Evolutionary conservation across 352 stramenopile genomes (phyloP).

Genomic region (Pythium scleroteichum): DNA sequence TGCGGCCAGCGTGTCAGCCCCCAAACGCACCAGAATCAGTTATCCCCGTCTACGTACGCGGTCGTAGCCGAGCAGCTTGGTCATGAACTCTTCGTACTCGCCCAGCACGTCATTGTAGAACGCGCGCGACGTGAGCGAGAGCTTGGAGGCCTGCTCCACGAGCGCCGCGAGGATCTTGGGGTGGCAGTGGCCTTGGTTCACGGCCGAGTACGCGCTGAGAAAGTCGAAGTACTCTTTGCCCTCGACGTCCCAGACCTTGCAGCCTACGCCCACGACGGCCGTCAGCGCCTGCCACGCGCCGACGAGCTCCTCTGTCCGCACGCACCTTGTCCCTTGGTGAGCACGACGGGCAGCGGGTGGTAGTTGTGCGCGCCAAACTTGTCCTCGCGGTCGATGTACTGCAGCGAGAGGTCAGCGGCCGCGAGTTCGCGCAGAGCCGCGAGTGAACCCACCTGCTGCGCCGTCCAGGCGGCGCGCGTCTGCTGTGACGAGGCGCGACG

Average conservation of each 20-base stretch:
- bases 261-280: conserved; percentile 45
- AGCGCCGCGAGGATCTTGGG: conserved; percentile 96
- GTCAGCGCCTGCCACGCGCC: too few relatives aligned
- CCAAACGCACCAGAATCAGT: background rate
- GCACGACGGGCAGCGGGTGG: conserved; percentile 96
- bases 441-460: conserved; percentile 30
- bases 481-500: conserved; percentile 18
- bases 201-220: conserved; percentile 91
- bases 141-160: conserved; percentile 91
- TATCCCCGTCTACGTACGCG: conserved; percentile 43
- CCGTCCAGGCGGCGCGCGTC: conserved; percentile 26
- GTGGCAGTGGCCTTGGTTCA: conserved; percentile 95
- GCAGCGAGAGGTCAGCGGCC: too few relatives aligned
- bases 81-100: conserved; percentile 98
- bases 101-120: conserved; percentile 99
- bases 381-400: conserved; percentile 89
- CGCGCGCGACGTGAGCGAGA: conserved; percentile 97
- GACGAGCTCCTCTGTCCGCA: too few relatives aligned
- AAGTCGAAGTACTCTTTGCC: conserved; percentile 99
- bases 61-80: conserved; percentile 97
- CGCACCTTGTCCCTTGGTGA: conserved; percentile 80
- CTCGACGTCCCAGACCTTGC: conserved; percentile 96
- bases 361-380: conserved; percentile 98
- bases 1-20: background rate
- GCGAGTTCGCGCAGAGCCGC: too few relatives aligned